Conservation (phyloP, 1,284 basidiomycete species). For the Ganoderma resinaceum region DNA sequence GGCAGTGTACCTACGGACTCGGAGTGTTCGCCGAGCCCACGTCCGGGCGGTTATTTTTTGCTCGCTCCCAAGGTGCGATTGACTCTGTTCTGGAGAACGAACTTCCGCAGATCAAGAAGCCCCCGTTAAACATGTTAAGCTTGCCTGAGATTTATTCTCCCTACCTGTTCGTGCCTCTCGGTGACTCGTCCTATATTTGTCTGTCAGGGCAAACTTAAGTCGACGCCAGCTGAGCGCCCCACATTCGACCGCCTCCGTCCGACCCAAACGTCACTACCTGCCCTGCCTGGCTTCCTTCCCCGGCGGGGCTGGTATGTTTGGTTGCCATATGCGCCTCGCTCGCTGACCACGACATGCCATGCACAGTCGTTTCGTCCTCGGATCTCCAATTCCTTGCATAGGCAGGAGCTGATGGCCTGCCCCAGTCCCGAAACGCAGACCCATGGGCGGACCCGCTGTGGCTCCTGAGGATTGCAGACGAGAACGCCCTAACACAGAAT, state of each 20-base stretch:
- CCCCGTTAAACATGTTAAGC: neutral
- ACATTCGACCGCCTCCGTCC: neutral
- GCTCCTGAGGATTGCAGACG: neutral
- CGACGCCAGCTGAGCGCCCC: neutral
- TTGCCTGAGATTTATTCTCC: neutral
- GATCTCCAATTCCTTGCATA: constrained; percentile 2
- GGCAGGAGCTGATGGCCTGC: constrained; percentile 7
- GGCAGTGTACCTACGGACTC: neutral
- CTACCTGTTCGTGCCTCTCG: neutral
- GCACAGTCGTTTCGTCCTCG: constrained; percentile 7
- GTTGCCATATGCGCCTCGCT: constrained; percentile 8
- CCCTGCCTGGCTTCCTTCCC: neutral
- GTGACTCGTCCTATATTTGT: neutral
- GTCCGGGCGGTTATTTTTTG: neutral
- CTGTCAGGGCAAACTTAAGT: neutral
- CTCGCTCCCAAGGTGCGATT: neutral
- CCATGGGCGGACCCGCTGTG: constrained; percentile 7
- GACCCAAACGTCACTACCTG: neutral
- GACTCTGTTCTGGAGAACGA: neutral
- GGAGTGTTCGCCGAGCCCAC: neutral
- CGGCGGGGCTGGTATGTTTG: neutral
- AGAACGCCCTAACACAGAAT: constrained; percentile 8
- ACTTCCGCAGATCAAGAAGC: constrained; percentile 6
- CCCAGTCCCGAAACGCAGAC: constrained; percentile 4
- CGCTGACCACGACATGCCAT: constrained; percentile 12